Conservation (phyloP, 208 protist species). For the Perkinsela sp. region DNA sequence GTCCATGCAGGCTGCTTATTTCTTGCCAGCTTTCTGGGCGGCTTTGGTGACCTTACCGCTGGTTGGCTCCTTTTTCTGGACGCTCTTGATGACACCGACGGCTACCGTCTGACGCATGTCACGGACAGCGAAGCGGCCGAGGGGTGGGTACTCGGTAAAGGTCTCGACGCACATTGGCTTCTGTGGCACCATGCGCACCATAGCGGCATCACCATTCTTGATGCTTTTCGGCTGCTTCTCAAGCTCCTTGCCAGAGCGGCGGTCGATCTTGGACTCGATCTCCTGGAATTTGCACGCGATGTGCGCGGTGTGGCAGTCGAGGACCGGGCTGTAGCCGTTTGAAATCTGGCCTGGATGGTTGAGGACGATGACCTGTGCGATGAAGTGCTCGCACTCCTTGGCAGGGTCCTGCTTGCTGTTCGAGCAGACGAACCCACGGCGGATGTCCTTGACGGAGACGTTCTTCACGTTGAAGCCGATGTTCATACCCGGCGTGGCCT, state of each 20-base stretch:
- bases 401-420: slow-evolving; percentile 29
- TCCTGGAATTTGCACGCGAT: slow-evolving; percentile 67
- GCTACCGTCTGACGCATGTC: slow-evolving; percentile 80
- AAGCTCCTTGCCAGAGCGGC: slow-evolving; percentile 54
- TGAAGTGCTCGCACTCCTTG: slow-evolving; percentile 27
- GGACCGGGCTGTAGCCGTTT: slow-evolving; percentile 50
- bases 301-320: slow-evolving; percentile 77
- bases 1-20: too few relatives aligned
- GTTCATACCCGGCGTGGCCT: slow-evolving; percentile 65
- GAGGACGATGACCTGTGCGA: slow-evolving; percentile 69
- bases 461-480: slow-evolving; percentile 79
- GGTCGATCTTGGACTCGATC: slow-evolving; percentile 66
- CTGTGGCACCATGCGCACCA: slow-evolving; percentile 45
- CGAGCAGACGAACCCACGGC: slow-evolving; percentile 34
- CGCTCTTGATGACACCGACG: slow-evolving; percentile 78
- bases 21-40: slow-evolving; percentile 28
- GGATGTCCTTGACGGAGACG: slow-evolving; percentile 63
- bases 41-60: slow-evolving; percentile 42
- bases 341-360: slow-evolving; percentile 69
- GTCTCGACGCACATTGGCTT: slow-evolving; percentile 79
- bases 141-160: slow-evolving; percentile 68
- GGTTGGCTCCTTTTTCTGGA: slow-evolving; percentile 28
- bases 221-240: slow-evolving; percentile 53
- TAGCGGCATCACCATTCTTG: slow-evolving; percentile 68
- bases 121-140: slow-evolving; percentile 78